Evolutionary conservation across 305 asterid species (phyloP).

Genomic region (Ruellia speciosa): DNA sequence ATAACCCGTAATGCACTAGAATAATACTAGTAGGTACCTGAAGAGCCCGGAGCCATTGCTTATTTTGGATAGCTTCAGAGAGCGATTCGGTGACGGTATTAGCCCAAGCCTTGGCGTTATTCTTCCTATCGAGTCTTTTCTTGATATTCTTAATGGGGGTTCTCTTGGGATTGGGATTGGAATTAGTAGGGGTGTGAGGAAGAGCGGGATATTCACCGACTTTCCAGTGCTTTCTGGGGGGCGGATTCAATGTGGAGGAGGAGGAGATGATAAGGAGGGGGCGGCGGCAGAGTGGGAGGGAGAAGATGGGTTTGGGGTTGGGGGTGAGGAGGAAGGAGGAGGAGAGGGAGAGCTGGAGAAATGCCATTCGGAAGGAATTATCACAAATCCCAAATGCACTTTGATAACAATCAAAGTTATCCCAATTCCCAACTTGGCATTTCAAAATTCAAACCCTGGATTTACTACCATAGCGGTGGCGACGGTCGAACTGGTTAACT

Average conservation of each 20-base stretch:
- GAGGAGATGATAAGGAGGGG: constrained; percentile 16
- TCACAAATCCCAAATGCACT: too few relatives aligned
- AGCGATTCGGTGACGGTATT: constrained; percentile 84
- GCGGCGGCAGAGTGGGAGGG: constrained; percentile 25
- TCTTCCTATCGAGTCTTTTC: constrained; percentile 60
- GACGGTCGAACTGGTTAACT: too few relatives aligned
- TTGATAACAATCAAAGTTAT: too few relatives aligned
- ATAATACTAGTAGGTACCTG: constrained; percentile 22
- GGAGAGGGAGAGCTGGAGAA: constrained; percentile 25
- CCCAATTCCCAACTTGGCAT: too few relatives aligned
- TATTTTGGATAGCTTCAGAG: constrained; percentile 61
- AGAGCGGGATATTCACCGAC: constrained; percentile 49
- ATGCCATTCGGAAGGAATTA: too few relatives aligned
- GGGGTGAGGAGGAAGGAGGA: constrained; percentile 28
- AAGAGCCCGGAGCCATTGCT: constrained; percentile 74
- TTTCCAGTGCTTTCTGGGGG: constrained; percentile 51
- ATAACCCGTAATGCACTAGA: not conserved
- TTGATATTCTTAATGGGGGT: constrained; percentile 67
- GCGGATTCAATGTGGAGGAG: constrained; percentile 20
- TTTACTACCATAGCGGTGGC: too few relatives aligned
- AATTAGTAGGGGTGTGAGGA: constrained; percentile 23
- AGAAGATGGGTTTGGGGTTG: constrained; percentile 17
- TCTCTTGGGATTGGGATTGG: constrained; percentile 27
- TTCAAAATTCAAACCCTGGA: too few relatives aligned
- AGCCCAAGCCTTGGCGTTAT: constrained; percentile 58